These are phyloP conservation scores for Debaryomyces robertsiae DNA, from an alignment of 1,139 yeast species.

Conservation along the genomic window DNA sequence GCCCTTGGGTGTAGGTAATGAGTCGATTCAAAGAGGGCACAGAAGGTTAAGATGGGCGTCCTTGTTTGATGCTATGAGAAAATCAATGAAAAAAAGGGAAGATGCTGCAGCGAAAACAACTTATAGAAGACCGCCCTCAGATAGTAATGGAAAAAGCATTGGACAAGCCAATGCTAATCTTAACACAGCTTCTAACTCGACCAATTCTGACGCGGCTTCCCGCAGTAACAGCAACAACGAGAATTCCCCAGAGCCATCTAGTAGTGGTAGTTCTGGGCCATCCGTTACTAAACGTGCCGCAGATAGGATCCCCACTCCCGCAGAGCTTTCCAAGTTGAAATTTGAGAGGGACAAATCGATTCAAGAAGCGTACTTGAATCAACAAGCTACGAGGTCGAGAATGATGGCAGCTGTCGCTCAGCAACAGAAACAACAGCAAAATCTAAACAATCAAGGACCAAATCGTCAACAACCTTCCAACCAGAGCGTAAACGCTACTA, in stretches of 20 bases:
- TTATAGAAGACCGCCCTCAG: slow-evolving; percentile 30
- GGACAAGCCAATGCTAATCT: slow-evolving; percentile 3
- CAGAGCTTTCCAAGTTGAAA: slow-evolving; percentile 78
- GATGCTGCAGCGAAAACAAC: slow-evolving; percentile 39
- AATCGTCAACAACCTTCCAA: slow-evolving; percentile 7
- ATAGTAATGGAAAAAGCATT: slow-evolving; percentile 8
- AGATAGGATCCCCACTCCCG: slow-evolving; percentile 70
- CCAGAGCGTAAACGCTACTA: slow-evolving; percentile 4
- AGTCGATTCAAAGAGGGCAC: slow-evolving; percentile 92
- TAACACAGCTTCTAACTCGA: slow-evolving; percentile 11
- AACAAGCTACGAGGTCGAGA: slow-evolving; percentile 44
- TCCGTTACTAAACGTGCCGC: slow-evolving; percentile 21
- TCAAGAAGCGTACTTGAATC: slow-evolving; percentile 68
- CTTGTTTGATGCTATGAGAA: slow-evolving; percentile 93
- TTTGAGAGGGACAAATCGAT: slow-evolving; percentile 83
- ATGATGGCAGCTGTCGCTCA: slow-evolving; percentile 47
- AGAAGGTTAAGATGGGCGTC: slow-evolving; percentile 87
- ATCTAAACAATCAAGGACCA: slow-evolving; percentile 7
- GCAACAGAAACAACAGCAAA: slow-evolving; percentile 29
- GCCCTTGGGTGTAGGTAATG: slow-evolving; percentile 88
- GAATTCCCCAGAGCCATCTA: slow-evolving; percentile 8
- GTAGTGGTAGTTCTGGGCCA: slow-evolving; percentile 12
- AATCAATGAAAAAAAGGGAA: slow-evolving; percentile 87
- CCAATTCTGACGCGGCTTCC: too few species aligned
- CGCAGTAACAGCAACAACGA: too few species aligned